Conservation (phyloP, 768 basidiomycete genomes). For the Artomyces pyxidatus region DNA sequence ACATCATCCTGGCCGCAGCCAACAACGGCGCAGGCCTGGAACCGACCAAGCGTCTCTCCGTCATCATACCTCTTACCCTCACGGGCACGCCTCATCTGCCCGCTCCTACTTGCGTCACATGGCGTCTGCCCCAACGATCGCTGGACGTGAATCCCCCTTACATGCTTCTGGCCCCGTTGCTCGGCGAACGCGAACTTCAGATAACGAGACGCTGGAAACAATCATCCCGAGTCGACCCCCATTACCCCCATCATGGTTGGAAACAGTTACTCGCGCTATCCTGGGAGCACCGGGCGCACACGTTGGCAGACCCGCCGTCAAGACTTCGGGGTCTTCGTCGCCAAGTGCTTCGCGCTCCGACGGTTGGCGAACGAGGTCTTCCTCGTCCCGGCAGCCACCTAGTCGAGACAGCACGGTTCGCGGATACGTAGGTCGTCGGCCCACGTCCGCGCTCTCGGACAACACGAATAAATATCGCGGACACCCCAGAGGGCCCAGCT, state of each 20-base stretch:
- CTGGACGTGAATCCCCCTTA: slow-evolving; percentile 12
- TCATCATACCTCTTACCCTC: slow-evolving; percentile 18
- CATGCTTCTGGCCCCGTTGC: too few species aligned
- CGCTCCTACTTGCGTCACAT: slow-evolving; percentile 70
- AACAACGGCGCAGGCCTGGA: too few species aligned
- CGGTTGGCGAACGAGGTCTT: background rate
- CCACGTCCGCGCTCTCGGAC: slow-evolving; percentile 18
- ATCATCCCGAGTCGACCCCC: slow-evolving; percentile 38
- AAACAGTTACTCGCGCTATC: slow-evolving; percentile 59
- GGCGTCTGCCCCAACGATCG: slow-evolving; percentile 48
- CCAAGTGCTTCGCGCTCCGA: background rate
- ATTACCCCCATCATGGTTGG: slow-evolving; percentile 62
- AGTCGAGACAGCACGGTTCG: slow-evolving; percentile 13
- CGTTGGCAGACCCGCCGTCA: slow-evolving; percentile 30
- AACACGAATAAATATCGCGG: slow-evolving; percentile 17
- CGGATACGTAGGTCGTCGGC: slow-evolving; percentile 16
- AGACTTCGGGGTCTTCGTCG: background rate
- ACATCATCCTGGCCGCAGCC: too few species aligned
- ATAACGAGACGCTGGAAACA: slow-evolving; percentile 25
- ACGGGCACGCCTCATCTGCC: slow-evolving; percentile 35
- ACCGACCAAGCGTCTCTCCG: slow-evolving; percentile 13
- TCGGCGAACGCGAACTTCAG: too few species aligned
- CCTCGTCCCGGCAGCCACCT: background rate
- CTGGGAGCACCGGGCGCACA: slow-evolving; percentile 38
- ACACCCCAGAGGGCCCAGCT: too few species aligned